Conservation (phyloP, 441 rosid species). For the Euphorbia corollata region DNA sequence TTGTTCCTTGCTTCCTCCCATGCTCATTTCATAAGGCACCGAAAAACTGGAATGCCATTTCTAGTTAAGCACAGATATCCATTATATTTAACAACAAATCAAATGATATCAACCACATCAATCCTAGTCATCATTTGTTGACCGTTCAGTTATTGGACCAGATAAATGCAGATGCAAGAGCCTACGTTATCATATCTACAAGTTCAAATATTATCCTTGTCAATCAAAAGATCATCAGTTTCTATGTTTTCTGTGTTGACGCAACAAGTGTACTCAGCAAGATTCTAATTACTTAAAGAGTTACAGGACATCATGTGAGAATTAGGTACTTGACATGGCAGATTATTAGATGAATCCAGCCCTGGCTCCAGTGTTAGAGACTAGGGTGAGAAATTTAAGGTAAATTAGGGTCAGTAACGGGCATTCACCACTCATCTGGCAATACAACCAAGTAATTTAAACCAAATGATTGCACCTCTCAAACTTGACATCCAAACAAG, state of each 20-base stretch:
- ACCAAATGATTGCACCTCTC: neutral
- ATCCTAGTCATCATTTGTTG: neutral
- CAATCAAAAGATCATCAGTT: too few species aligned
- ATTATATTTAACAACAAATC: neutral
- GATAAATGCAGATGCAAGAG: too few species aligned
- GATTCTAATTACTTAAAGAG: neutral
- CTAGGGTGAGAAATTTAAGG: neutral
- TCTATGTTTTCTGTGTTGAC: neutral
- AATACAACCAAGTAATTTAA: neutral
- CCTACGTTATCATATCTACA: neutral
- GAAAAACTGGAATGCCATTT: constrained; percentile 50
- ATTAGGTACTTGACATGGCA: neutral
- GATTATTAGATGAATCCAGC: neutral
- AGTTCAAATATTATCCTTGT: too few species aligned
- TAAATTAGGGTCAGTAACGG: neutral
- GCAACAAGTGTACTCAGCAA: neutral
- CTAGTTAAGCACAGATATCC: neutral
- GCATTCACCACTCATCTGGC: neutral
- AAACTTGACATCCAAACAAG: neutral
- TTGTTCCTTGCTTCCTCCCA: constrained; percentile 63
- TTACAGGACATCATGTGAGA: neutral
- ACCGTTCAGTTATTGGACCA: too few species aligned
- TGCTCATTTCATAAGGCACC: constrained; percentile 83
- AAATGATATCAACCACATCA: neutral
- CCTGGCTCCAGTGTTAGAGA: neutral